Conservation (phyloP, 345 rosid species). For the Passiflora organensis region DNA sequence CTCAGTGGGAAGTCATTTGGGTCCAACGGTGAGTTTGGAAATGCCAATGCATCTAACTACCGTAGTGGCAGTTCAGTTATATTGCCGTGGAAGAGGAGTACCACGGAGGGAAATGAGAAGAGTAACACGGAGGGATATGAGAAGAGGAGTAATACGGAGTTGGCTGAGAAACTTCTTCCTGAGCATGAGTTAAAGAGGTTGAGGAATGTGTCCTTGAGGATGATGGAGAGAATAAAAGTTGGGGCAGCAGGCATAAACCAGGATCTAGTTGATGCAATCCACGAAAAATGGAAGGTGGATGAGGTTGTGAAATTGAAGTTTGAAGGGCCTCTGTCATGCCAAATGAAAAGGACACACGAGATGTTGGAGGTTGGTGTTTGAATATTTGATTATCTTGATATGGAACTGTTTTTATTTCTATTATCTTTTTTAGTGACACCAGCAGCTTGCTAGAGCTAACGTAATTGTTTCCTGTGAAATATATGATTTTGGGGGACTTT, state of each 20-base stretch:
- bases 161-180: conserved; percentile 57
- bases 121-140: conserved; percentile 19
- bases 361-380: conserved; percentile 63
- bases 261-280: conserved; percentile 63
- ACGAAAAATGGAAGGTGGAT: conserved; percentile 69
- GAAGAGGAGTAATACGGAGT: conserved; percentile 38
- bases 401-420: not conserved
- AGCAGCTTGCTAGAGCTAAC: not conserved
- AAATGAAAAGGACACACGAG: conserved; percentile 84
- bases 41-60: not conserved
- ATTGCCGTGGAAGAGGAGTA: conserved; percentile 32
- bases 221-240: conserved; percentile 78
- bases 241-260: conserved; percentile 72
- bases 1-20: conserved; percentile 5
- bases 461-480: not conserved
- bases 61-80: conserved; percentile 11
- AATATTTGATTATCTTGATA: not conserved
- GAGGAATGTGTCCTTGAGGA: conserved; percentile 67
- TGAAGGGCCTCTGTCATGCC: conserved; percentile 54
- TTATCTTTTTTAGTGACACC: not conserved
- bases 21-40: conserved; percentile 5
- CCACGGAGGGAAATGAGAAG: too few species aligned
- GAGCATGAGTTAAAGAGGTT: conserved; percentile 72
- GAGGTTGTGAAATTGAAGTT: conserved; percentile 87
- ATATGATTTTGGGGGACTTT: not conserved